phyloP scores from a whole-genome alignment of 2,329 filamentous ascomycete genomes.

The Scolecobasidium constrictum region DNA sequence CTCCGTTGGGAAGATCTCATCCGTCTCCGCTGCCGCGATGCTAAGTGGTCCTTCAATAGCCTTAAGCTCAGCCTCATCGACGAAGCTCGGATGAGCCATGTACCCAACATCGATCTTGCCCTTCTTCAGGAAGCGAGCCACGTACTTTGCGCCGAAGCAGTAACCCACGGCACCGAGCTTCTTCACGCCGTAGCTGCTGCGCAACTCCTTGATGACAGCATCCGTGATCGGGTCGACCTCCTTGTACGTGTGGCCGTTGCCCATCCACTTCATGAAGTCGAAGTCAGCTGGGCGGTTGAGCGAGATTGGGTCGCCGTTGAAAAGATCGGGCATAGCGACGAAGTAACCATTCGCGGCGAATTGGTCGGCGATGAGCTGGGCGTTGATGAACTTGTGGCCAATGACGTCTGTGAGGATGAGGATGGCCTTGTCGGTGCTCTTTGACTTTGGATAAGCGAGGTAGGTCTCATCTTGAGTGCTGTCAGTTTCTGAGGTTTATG shows the following conservation, averaged over 20 bases:
- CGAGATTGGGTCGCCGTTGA: constrained; percentile 53
- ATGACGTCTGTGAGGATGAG: constrained; percentile 49
- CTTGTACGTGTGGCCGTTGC: constrained; percentile 25
- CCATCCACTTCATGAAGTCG: constrained; percentile 40
- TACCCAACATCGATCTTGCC: constrained; percentile 58
- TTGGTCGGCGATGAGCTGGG: constrained; percentile 57
- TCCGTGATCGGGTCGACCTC: constrained; percentile 44
- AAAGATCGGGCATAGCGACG: constrained; percentile 57
- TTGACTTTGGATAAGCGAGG: constrained; percentile 41
- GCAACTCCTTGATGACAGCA: constrained; percentile 35
- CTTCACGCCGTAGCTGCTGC: constrained; percentile 35
- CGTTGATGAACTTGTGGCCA: constrained; percentile 42
- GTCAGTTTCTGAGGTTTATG: background rate
- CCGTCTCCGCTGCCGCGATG: constrained; percentile 53
- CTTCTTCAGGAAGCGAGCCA: constrained; percentile 49
- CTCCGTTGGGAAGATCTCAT: constrained; percentile 46
- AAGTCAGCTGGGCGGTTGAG: constrained; percentile 42
- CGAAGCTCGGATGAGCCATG: constrained; percentile 67
- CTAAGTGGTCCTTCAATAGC: constrained; percentile 46
- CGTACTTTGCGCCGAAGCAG: constrained; percentile 44
- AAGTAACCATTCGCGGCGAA: constrained; percentile 64
- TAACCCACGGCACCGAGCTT: constrained; percentile 37
- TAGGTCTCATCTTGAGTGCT: constrained; percentile 50
- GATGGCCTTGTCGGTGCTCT: constrained; percentile 43
- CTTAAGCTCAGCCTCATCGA: constrained; percentile 49